Evolutionary conservation across 2,329 filamentous ascomycete species (phyloP).

Genomic region (Chalaropsis thielavioides): DNA sequence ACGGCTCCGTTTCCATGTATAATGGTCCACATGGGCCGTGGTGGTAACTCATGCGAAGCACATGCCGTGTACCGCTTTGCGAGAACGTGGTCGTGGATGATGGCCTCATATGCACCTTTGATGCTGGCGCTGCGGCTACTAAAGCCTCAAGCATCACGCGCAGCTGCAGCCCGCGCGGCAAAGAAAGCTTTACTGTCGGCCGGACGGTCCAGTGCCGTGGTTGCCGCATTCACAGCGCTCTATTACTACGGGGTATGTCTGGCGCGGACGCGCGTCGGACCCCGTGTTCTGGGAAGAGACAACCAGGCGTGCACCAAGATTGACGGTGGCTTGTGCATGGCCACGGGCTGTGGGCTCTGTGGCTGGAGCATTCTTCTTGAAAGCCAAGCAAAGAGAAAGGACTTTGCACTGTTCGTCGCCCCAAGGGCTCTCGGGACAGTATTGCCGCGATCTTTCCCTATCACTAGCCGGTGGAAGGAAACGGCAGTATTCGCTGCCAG

Average conservation of each 20-base stretch:
- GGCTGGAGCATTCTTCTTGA: slow-evolving; percentile 74
- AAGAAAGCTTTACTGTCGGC: slow-evolving; percentile 45
- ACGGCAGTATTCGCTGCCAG: slow-evolving; percentile 51
- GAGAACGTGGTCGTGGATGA: slow-evolving; percentile 57
- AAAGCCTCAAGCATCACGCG: slow-evolving; percentile 25
- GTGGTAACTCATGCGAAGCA: slow-evolving; percentile 52
- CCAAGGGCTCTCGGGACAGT: slow-evolving; percentile 63
- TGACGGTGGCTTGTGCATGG: slow-evolving; percentile 53
- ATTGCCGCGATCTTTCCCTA: slow-evolving; percentile 40
- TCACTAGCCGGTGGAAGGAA: slow-evolving; percentile 52
- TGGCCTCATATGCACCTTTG: slow-evolving; percentile 62
- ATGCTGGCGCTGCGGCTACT: slow-evolving; percentile 48
- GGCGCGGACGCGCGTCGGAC: slow-evolving; percentile 57
- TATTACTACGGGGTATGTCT: slow-evolving; percentile 83
- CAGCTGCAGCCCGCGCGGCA: slow-evolving; percentile 32
- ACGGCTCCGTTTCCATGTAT: slow-evolving; percentile 66
- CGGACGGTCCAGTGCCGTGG: slow-evolving; percentile 58
- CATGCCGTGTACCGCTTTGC: slow-evolving; percentile 56
- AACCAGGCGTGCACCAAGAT: slow-evolving; percentile 35
- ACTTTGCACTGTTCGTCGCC: slow-evolving; percentile 67
- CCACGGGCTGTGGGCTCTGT: slow-evolving; percentile 57
- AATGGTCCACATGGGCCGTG: slow-evolving; percentile 67
- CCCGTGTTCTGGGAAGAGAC: slow-evolving; percentile 42
- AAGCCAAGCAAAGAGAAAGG: slow-evolving; percentile 47
- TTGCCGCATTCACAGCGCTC: slow-evolving; percentile 60